Evolutionary conservation across 345 rosid genomes (phyloP).

Genomic region (Eucalyptus globulus): DNA sequence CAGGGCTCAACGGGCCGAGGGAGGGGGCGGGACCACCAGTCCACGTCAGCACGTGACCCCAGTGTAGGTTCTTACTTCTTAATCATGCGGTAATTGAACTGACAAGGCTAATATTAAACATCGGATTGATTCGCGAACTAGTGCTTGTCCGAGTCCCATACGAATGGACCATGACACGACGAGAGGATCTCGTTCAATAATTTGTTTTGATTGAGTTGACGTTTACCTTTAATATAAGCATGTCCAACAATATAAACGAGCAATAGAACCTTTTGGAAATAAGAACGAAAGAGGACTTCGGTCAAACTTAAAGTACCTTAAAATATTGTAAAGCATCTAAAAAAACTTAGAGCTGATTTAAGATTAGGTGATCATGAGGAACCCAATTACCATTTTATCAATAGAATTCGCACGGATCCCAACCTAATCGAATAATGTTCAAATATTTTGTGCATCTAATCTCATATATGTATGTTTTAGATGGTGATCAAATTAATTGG

Average conservation of each 20-base stretch:
- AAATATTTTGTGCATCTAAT: background rate
- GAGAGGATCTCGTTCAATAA: background rate
- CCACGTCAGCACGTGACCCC: background rate
- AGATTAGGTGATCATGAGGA: background rate
- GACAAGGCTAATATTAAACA: background rate
- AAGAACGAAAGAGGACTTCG: accelerated
- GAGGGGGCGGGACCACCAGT: background rate
- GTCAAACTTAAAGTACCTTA: background rate
- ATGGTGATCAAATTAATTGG: background rate
- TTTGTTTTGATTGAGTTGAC: background rate
- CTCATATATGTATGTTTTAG: background rate
- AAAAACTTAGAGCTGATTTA: background rate
- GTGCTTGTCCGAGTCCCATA: background rate
- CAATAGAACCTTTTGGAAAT: background rate
- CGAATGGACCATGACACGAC: background rate
- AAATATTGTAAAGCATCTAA: background rate
- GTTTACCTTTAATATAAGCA: background rate
- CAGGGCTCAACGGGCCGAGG: background rate
- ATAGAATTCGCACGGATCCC: background rate
- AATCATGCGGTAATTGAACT: background rate
- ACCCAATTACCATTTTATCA: background rate
- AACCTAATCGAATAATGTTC: background rate
- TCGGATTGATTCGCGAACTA: background rate
- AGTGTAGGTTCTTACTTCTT: background rate
- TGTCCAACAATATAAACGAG: background rate